These are phyloP conservation scores for Eustoma russellianum DNA, from an alignment of 257 asterid species.

Conservation along the genomic window DNA sequence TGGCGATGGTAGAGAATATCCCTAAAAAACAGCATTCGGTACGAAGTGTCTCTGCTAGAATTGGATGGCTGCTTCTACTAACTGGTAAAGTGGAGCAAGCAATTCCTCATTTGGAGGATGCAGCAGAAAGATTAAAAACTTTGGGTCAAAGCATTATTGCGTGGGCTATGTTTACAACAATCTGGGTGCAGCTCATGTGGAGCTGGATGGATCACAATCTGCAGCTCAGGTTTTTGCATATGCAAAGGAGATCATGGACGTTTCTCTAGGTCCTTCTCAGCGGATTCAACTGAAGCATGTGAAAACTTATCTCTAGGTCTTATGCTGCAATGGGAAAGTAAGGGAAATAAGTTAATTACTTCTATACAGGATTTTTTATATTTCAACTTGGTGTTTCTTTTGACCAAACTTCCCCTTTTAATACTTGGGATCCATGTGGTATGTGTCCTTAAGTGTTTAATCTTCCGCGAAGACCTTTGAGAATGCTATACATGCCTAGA, in stretches of 20 bases:
- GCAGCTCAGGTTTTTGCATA: constrained; percentile 88
- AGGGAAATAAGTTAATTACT: neutral
- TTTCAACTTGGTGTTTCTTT: too few relatives aligned
- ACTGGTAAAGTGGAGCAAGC: constrained; percentile 73
- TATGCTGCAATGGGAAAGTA: constrained; percentile 86
- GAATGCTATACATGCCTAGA: too few relatives aligned
- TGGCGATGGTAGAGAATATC: constrained; percentile 58
- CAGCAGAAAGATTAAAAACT: constrained; percentile 84
- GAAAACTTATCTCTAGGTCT: constrained; percentile 94
- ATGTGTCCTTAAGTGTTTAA: too few relatives aligned
- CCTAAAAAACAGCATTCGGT: constrained; percentile 89
- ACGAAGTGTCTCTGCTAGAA: constrained; percentile 80
- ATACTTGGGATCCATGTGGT: too few relatives aligned
- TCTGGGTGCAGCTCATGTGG: constrained; percentile 88
- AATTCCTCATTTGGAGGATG: constrained; percentile 80
- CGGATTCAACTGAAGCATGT: constrained; percentile 72
- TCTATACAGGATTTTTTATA: neutral
- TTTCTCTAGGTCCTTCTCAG: constrained; percentile 89
- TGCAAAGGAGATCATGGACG: constrained; percentile 89
- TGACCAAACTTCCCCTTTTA: too few relatives aligned
- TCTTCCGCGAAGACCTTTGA: too few relatives aligned
- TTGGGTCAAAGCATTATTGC: constrained; percentile 76
- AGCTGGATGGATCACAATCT: constrained; percentile 78
- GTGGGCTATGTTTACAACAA: constrained; percentile 85
- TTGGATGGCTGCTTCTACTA: constrained; percentile 78